Evolutionary conservation across 129 eudicot species (phyloP).

Genomic region (Helianthus tuberosus): DNA sequence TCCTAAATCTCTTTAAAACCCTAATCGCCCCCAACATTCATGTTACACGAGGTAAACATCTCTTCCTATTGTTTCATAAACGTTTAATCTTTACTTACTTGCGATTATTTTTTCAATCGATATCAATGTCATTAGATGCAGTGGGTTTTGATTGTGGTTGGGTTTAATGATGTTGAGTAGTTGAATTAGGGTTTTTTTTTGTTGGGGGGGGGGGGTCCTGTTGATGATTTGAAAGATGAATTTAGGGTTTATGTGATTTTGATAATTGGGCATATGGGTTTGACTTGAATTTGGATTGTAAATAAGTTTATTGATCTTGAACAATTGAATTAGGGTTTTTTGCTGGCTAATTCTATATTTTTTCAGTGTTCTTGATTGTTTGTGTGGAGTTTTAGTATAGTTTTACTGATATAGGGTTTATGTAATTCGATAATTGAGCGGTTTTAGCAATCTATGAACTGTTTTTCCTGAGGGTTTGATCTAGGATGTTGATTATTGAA

Average conservation of each 20-base stretch:
- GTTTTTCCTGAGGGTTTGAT: conserved; percentile 2
- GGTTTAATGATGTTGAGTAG: too few species aligned
- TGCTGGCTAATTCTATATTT: neutral
- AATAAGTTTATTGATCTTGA: neutral
- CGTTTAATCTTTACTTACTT: too few species aligned
- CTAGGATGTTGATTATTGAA: conserved; percentile 16
- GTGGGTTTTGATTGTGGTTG: too few species aligned
- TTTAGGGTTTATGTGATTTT: conserved; percentile 22
- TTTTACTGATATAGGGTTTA: neutral
- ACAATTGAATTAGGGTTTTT: conserved; percentile 6
- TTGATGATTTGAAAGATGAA: too few species aligned
- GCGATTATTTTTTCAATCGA: too few species aligned
- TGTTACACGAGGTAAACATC: too few species aligned
- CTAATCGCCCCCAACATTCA: too few species aligned
- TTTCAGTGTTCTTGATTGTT: neutral
- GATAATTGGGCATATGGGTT: conserved; percentile 14
- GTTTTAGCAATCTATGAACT: neutral
- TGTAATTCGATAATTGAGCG: neutral
- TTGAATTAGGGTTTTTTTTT: too few species aligned
- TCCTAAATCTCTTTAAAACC: too few species aligned
- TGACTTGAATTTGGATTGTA: neutral
- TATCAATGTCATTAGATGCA: too few species aligned
- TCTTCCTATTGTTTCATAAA: too few species aligned
- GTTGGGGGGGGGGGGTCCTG: too few species aligned
- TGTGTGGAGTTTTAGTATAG: neutral